Conservation (phyloP, 2,329 filamentous ascomycete genomes). For the Lachnellula occidentalis region DNA sequence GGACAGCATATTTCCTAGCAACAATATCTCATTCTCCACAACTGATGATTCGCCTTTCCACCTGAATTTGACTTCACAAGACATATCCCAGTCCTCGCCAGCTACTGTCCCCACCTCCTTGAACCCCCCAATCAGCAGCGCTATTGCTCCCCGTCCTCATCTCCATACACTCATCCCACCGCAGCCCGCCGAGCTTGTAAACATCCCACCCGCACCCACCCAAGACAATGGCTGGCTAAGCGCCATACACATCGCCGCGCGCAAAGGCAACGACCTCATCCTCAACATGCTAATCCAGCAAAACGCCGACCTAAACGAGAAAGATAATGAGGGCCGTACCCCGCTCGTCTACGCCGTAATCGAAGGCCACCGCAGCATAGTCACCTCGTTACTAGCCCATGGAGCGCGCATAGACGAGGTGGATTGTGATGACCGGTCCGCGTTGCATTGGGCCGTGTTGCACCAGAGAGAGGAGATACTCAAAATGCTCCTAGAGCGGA, state of each 20-base stretch:
- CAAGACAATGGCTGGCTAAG: background rate
- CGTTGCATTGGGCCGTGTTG: background rate
- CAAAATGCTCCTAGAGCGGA: background rate
- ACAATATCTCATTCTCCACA: background rate
- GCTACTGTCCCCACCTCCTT: background rate
- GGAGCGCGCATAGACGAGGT: slow-evolving; percentile 1
- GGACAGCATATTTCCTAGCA: background rate
- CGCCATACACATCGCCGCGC: slow-evolving; percentile 5
- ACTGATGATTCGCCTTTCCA: background rate
- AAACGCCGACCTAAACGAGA: slow-evolving; percentile 1
- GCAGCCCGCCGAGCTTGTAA: background rate
- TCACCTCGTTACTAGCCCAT: background rate
- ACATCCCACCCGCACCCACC: background rate
- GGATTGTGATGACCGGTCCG: background rate
- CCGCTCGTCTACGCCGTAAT: slow-evolving; percentile 6
- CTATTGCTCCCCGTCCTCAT: background rate
- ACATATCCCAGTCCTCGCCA: background rate
- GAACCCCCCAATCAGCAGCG: background rate
- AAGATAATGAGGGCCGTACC: background rate
- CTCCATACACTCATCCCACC: background rate
- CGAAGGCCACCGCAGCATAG: slow-evolving; percentile 1
- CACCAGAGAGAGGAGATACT: background rate
- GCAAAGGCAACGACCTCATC: background rate
- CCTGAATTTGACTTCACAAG: background rate
- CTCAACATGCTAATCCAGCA: slow-evolving; percentile 5